Base-by-base conservation (phyloP, 2,329 filamentous ascomycete genomes). In the Botrytis pseudocinerea region DNA sequence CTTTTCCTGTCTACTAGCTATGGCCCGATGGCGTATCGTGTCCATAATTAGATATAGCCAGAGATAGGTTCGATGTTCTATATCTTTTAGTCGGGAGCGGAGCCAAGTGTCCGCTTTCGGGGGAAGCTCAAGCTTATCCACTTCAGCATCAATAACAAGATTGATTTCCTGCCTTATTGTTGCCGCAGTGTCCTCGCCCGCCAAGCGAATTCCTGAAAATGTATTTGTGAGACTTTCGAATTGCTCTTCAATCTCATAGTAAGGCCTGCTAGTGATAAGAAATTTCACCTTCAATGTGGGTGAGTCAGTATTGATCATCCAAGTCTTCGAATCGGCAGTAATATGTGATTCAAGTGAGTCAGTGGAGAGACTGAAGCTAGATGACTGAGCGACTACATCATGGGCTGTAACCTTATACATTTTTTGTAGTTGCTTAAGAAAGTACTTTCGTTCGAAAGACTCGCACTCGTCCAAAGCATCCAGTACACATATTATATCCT, bases 41-140 rank as follows among this genome's bases (percentile, higher is more conserved):
- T 64, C 46, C 40, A 73, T 44, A 25, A 70, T 59, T 28, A 73
- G 71, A 48, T 42, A 38, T 35, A 73, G 42, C 71, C 66, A 73
- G 16, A 64, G 66, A 73, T 70, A 73, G 1, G 71, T 70, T 51
- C 66, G 59, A 57, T 68, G 42, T 38, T 68, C 64, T 28, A 12
- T 68, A 4, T 25, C 40, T 2, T 42, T 44, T 2, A 64, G 2
- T 7, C 62, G 40, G 10, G 25, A 14, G 28, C 38, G 40, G 4
- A 46, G 38, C 10, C n/a, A 4, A 32, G 38, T 46, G 2, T 32
- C 12, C 0, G 28, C 16, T 10, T 65, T 20, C 22, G 28, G 4
- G 14, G 40, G 18, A 8, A 65, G 62, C 2, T 48, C 14, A 5
- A 46, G 40, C n/a, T 18, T 54, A 48, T 51, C 8, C 4, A 63